Evolutionary conservation across 2,329 filamentous ascomycete species (phyloP).

Genomic region (Drechslera avenae): DNA sequence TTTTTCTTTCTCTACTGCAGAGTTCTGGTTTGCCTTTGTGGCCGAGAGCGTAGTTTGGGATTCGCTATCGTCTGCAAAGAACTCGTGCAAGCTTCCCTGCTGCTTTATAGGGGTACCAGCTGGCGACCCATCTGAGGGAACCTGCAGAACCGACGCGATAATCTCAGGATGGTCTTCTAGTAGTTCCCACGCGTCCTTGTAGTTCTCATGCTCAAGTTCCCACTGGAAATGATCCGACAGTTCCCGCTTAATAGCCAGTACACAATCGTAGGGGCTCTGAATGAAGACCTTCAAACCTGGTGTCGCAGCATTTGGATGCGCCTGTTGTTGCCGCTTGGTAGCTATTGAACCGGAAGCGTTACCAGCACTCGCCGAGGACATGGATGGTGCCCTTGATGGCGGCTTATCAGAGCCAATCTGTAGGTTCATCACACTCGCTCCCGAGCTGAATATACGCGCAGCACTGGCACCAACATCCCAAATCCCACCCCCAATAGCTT

Average conservation of each 20-base stretch:
- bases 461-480: conserved; percentile 93
- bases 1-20: conserved; percentile 82
- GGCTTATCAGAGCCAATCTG: conserved; percentile 49
- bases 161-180: conserved; percentile 85
- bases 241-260: conserved; percentile 88
- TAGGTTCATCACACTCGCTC: conserved; percentile 69
- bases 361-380: conserved; percentile 44
- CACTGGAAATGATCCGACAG: conserved; percentile 83
- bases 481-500: conserved; percentile 76
- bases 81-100: conserved; percentile 61
- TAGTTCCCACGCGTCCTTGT: conserved; percentile 85
- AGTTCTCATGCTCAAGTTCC: conserved; percentile 81
- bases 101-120: conserved; percentile 53
- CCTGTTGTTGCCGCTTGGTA: conserved; percentile 33
- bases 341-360: conserved; percentile 27
- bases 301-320: conserved; percentile 57
- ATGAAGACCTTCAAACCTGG: conserved; percentile 84
- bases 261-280: conserved; percentile 94
- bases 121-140: conserved; percentile 46
- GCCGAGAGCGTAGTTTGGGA: conserved; percentile 67
- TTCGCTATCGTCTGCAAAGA: conserved; percentile 71
- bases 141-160: conserved; percentile 50
- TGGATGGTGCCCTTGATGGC: conserved; percentile 30
- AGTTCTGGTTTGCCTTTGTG: conserved; percentile 61
- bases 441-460: conserved; percentile 83